Evolutionary conservation across 345 rosid species (phyloP).

Genomic region (Eucalyptus tenuipes): DNA sequence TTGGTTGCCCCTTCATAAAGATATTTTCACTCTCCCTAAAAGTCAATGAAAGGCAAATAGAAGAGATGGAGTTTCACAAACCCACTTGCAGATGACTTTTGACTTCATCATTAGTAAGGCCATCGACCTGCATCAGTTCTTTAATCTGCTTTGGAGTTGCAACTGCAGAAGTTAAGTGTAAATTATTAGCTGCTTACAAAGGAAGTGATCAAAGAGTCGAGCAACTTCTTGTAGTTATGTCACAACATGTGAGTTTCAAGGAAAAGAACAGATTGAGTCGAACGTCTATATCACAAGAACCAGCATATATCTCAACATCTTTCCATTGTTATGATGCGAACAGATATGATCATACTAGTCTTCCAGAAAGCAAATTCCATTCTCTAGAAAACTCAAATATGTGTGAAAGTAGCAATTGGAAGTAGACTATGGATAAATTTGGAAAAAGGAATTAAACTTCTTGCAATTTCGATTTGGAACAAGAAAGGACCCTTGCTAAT

Average conservation of each 20-base stretch:
- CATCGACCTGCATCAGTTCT: constrained; percentile 92
- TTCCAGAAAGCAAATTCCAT: background rate
- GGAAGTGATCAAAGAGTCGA: background rate
- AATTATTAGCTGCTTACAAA: background rate
- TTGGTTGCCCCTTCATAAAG: background rate
- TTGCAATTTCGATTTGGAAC: background rate
- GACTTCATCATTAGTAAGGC: constrained; percentile 95
- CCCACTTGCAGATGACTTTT: constrained; percentile 95
- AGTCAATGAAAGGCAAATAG: background rate
- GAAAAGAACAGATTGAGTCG: background rate
- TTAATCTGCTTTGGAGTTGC: constrained; percentile 98
- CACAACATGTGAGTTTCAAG: background rate
- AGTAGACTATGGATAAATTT: background rate
- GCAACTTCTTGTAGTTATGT: background rate
- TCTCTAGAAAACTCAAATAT: background rate
- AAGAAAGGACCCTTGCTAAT: background rate
- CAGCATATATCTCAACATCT: background rate
- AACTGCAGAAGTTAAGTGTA: constrained; percentile 22
- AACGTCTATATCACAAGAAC: background rate
- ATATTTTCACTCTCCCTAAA: background rate
- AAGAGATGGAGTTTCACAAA: background rate
- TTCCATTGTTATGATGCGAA: background rate
- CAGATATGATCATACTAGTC: background rate
- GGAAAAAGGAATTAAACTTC: background rate
- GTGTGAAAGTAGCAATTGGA: background rate